Evolutionary conservation across 2,329 filamentous ascomycete genomes (phyloP).

Genomic region (Ceratocystiopsis sp.): DNA sequence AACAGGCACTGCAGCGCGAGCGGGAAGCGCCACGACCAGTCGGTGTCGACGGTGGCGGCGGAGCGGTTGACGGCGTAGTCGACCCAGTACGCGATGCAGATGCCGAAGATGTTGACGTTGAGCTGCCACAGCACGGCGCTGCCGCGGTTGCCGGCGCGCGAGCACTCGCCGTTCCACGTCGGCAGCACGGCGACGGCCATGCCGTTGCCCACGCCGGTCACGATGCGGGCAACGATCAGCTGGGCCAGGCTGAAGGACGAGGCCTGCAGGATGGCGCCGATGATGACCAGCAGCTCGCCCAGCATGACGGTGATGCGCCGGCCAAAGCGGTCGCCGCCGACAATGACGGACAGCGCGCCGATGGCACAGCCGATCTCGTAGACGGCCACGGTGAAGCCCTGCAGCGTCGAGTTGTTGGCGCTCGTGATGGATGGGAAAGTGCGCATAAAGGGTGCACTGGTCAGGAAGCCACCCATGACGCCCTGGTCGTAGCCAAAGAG

Average conservation of each 20-base stretch:
- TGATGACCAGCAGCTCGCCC: slow-evolving; percentile 24
- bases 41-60: slow-evolving; percentile 21
- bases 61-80: slow-evolving; percentile 39
- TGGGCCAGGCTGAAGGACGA: slow-evolving; percentile 22
- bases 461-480: slow-evolving; percentile 60
- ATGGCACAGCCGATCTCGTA: slow-evolving; percentile 17
- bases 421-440: slow-evolving; percentile 35
- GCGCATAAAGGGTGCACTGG: slow-evolving; percentile 42
- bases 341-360: slow-evolving; percentile 14
- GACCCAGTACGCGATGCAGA: slow-evolving; percentile 43
- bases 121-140: slow-evolving; percentile 45
- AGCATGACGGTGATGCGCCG: slow-evolving; percentile 23
- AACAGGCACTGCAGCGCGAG: slow-evolving; percentile 41
- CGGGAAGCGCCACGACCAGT: slow-evolving; percentile 39
- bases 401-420: slow-evolving; percentile 32
- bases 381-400: slow-evolving; percentile 22
- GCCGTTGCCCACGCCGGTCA: slow-evolving; percentile 26
- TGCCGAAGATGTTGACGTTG: slow-evolving; percentile 37
- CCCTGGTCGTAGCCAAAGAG: slow-evolving; percentile 37
- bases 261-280: slow-evolving; percentile 24
- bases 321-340: slow-evolving; percentile 24
- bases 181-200: slow-evolving; percentile 30
- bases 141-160: slow-evolving; percentile 38
- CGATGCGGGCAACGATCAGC: slow-evolving; percentile 26
- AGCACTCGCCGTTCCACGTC: slow-evolving; percentile 45